Conservation (phyloP, 2,329 filamentous ascomycete genomes). For the Dactylellina leptospora region DNA sequence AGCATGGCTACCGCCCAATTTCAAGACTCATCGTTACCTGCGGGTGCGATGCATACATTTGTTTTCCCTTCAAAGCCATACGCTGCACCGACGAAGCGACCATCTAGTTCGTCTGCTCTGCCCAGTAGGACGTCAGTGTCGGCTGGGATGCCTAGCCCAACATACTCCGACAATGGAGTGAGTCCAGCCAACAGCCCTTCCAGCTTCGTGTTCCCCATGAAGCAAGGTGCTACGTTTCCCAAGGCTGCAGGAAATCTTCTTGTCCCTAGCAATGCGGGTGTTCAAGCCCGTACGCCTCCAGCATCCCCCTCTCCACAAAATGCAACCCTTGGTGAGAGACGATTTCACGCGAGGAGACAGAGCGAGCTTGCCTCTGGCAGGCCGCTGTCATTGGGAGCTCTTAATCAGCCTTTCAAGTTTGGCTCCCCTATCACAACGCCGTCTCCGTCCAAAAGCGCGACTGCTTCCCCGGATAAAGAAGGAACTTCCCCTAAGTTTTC, state of each 20-base stretch:
- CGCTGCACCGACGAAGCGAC: slow-evolving; percentile 29
- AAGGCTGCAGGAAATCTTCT: slow-evolving; percentile 31
- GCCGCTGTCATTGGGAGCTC: slow-evolving; percentile 38
- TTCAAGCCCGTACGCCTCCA: slow-evolving; percentile 34
- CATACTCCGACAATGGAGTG: slow-evolving; percentile 43
- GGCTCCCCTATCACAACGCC: slow-evolving; percentile 13
- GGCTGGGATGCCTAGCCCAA: slow-evolving; percentile 45
- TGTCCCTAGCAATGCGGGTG: slow-evolving; percentile 15
- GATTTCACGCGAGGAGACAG: slow-evolving; percentile 45
- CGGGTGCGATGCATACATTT: slow-evolving; percentile 36
- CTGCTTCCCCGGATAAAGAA: slow-evolving; percentile 32
- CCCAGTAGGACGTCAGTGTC: slow-evolving; percentile 20
- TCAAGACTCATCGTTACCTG: slow-evolving; percentile 18
- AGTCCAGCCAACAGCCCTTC: slow-evolving; percentile 41
- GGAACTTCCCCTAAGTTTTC: slow-evolving; percentile 31
- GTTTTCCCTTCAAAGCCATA: slow-evolving; percentile 34
- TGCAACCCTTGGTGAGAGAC: slow-evolving; percentile 42
- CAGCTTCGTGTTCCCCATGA: slow-evolving; percentile 44
- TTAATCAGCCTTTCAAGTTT: slow-evolving; percentile 49
- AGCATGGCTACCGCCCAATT: slow-evolving; percentile 43
- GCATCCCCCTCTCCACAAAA: slow-evolving; percentile 39
- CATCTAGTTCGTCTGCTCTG: slow-evolving; percentile 42
- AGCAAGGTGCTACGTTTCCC: slow-evolving; percentile 37
- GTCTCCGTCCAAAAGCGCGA: slow-evolving; percentile 30
- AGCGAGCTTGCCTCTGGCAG: slow-evolving; percentile 35